Evolutionary conservation across 78 protist species (phyloP).

Genomic region (Blattamonas nauphoetae): DNA sequence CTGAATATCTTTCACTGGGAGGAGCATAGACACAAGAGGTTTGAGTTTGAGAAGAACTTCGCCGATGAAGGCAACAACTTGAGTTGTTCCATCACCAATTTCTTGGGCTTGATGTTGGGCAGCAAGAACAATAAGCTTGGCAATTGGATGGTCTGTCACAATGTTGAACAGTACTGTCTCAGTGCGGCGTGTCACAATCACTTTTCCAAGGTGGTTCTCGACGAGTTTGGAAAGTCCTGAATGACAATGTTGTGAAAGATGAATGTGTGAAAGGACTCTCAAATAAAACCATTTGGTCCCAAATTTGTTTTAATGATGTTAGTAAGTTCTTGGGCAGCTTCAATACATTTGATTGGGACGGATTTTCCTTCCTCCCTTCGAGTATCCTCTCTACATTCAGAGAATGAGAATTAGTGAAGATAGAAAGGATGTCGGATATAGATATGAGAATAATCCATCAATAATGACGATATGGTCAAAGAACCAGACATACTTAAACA

Average conservation of each 20-base stretch:
- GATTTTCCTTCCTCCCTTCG: not conserved
- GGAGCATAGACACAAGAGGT: not conserved
- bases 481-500: too few species aligned
- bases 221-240: conserved; percentile 28
- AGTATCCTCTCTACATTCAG: not conserved
- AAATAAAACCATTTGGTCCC: conserved; percentile 1
- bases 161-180: conserved; percentile 20
- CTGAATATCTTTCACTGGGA: conserved; percentile 6
- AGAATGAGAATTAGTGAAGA: too few species aligned
- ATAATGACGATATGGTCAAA: too few species aligned
- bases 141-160: conserved; percentile 17
- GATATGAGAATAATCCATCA: too few species aligned
- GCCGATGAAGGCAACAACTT: conserved; percentile 20
- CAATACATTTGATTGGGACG: not conserved
- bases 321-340: not conserved
- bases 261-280: too few species aligned
- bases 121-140: conserved; percentile 22
- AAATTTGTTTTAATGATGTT: not conserved
- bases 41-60: conserved; percentile 17
- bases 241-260: not conserved
- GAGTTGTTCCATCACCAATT: conserved; percentile 36
- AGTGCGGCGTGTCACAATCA: conserved; percentile 16
- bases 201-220: conserved; percentile 18
- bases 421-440: too few species aligned
- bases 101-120: conserved; percentile 33